These are phyloP conservation scores for Mycena vulgaris DNA, from an alignment of 768 basidiomycete genomes.

Conservation along the genomic window DNA sequence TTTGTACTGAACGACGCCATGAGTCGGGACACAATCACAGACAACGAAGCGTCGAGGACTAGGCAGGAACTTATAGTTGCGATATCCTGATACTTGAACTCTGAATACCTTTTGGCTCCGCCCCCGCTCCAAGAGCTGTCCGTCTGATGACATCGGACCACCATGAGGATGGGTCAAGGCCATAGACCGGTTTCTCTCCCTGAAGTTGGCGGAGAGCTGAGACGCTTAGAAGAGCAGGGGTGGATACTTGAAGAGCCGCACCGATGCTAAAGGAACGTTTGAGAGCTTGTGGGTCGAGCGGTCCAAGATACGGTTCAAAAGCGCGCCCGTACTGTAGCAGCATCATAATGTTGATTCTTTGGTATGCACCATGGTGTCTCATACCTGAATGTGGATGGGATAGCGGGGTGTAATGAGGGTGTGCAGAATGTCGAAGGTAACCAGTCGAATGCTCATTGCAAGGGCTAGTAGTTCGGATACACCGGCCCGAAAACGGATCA, in stretches of 20 bases:
- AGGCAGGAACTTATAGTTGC: neutral
- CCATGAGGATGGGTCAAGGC: constrained; percentile 70
- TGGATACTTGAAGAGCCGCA: constrained; percentile 44
- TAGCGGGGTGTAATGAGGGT: constrained; percentile 80
- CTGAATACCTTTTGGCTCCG: constrained; percentile 65
- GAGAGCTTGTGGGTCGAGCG: constrained; percentile 66
- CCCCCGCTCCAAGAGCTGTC: constrained; percentile 85
- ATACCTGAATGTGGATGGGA: constrained; percentile 75
- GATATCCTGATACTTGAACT: neutral
- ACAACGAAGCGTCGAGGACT: constrained; percentile 71
- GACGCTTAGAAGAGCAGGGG: constrained; percentile 17
- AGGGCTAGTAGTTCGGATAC: neutral
- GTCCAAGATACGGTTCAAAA: constrained; percentile 79
- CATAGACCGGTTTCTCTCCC: constrained; percentile 71
- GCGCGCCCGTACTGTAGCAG: constrained; percentile 65
- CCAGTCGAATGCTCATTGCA: constrained; percentile 62
- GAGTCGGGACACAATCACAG: constrained; percentile 72
- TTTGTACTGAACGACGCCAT: constrained; percentile 78
- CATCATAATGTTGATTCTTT: neutral
- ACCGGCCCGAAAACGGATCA: neutral
- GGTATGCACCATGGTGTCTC: neutral
- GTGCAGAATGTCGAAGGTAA: constrained; percentile 85
- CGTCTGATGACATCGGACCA: constrained; percentile 84
- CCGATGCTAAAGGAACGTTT: constrained; percentile 74
- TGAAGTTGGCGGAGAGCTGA: constrained; percentile 64